Evolutionary conservation across 176 grass and related monocot species (phyloP).

Genomic region (Bromus sterilis): DNA sequence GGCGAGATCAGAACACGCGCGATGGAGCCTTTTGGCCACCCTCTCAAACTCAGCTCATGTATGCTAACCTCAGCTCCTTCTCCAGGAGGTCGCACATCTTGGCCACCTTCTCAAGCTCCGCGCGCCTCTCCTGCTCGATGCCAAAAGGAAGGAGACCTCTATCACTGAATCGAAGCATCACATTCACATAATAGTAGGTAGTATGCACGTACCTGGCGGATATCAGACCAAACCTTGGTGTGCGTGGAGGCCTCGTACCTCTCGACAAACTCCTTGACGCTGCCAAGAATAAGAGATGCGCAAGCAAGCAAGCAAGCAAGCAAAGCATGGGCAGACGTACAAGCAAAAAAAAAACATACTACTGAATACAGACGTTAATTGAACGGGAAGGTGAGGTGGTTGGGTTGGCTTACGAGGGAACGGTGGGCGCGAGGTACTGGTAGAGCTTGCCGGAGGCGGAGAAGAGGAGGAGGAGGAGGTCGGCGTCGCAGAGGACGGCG

Average conservation of each 20-base stretch:
- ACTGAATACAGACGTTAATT: not conserved
- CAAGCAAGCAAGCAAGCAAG: not conserved
- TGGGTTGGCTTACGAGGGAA: slow-evolving; percentile 37
- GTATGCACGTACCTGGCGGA: slow-evolving; percentile 38
- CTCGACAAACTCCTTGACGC: slow-evolving; percentile 64
- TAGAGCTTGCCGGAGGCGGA: slow-evolving; percentile 97
- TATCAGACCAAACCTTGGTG: slow-evolving; percentile 64
- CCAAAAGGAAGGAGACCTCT: not conserved
- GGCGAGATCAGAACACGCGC: not conserved
- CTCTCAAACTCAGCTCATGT: no score
- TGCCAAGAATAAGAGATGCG: not conserved
- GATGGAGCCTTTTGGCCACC: no score
- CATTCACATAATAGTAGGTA: not conserved
- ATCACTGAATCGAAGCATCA: not conserved
- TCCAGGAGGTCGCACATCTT: slow-evolving; percentile 78
- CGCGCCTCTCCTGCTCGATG: slow-evolving; percentile 46
- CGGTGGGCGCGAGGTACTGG: slow-evolving; percentile 80
- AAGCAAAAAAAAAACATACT: not conserved
- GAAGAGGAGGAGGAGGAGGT: slow-evolving; percentile 99
- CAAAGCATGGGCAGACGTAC: not conserved
- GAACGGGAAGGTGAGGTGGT: not conserved
- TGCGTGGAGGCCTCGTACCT: slow-evolving; percentile 82
- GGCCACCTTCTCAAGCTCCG: slow-evolving; percentile 67
- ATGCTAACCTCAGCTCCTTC: slow-evolving; percentile 81
- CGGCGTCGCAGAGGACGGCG: slow-evolving; percentile 89